phyloP scores from a whole-genome alignment of 176 grass and related monocot species.

The Carex cristatella region DNA sequence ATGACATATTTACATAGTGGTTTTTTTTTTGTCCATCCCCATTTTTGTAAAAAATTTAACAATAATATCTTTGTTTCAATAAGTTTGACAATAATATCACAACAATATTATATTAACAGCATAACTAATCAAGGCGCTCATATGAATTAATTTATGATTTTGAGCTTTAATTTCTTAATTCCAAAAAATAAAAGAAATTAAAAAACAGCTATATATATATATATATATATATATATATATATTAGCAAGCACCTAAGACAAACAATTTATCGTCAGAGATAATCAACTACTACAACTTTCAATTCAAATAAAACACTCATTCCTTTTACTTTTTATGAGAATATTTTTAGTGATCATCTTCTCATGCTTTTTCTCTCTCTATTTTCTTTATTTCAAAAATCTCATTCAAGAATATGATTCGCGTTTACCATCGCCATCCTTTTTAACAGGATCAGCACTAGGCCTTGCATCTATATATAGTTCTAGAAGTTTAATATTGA shows the following conservation, averaged over 20 bases:
- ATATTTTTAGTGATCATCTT: conserved; percentile 39
- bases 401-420: conserved; percentile 47
- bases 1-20: too few relatives aligned
- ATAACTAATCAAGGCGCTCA: too few relatives aligned
- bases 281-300: conserved; percentile 6
- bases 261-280: neutral
- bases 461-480: conserved; percentile 17
- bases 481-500: neutral
- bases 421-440: neutral
- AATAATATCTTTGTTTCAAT: too few relatives aligned
- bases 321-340: conserved; percentile 36
- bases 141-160: neutral
- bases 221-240: too few relatives aligned
- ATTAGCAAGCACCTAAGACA: neutral
- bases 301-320: conserved; percentile 24
- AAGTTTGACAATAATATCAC: too few relatives aligned
- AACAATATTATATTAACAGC: too few relatives aligned
- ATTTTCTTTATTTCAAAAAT: conserved; percentile 16
- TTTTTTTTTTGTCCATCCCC: too few relatives aligned
- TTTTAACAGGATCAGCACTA: neutral
- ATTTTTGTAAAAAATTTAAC: too few relatives aligned
- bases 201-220: neutral
- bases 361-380: conserved; percentile 28
- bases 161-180: neutral
- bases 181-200: neutral